These are phyloP conservation scores for Eucalyptus curtisii DNA, from an alignment of 345 rosid species.

Conservation along the genomic window DNA sequence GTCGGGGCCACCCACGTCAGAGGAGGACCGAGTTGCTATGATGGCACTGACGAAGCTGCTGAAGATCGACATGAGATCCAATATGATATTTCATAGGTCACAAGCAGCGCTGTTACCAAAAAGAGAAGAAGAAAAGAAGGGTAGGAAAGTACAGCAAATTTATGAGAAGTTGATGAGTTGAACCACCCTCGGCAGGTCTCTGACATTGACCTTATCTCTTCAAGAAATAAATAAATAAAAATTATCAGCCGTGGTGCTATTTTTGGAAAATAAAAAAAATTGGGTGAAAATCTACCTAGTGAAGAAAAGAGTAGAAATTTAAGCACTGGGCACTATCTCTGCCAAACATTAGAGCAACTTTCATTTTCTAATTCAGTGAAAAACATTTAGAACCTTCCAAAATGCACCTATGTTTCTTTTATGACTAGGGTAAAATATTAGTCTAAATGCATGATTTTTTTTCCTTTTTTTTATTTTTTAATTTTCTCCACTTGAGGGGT, in stretches of 20 bases:
- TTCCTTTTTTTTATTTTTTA: neutral
- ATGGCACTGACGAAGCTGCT: conserved; percentile 49
- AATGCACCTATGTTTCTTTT: neutral
- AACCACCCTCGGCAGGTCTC: neutral
- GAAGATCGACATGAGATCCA: conserved; percentile 42
- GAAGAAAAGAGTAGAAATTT: neutral
- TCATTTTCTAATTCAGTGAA: too few relatives aligned
- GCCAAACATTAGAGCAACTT: too few relatives aligned
- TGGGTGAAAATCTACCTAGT: neutral
- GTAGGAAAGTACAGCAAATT: neutral
- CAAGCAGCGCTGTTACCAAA: conserved; percentile 24
- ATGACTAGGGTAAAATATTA: neutral
- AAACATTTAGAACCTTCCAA: neutral
- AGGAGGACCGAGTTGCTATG: conserved; percentile 54
- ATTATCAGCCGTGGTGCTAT: neutral
- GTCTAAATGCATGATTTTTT: neutral
- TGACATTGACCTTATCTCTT: neutral
- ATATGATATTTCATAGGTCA: conserved; percentile 1
- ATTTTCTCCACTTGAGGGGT: neutral
- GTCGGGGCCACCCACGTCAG: conserved; percentile 72
- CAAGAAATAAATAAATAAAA: neutral
- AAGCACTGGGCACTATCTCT: too few relatives aligned
- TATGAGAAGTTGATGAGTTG: neutral
- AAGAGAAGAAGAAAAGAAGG: too few relatives aligned
- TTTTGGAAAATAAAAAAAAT: neutral